Evolutionary conservation across 1,139 yeast species (phyloP).

Genomic region (Suhomyces taliae): DNA sequence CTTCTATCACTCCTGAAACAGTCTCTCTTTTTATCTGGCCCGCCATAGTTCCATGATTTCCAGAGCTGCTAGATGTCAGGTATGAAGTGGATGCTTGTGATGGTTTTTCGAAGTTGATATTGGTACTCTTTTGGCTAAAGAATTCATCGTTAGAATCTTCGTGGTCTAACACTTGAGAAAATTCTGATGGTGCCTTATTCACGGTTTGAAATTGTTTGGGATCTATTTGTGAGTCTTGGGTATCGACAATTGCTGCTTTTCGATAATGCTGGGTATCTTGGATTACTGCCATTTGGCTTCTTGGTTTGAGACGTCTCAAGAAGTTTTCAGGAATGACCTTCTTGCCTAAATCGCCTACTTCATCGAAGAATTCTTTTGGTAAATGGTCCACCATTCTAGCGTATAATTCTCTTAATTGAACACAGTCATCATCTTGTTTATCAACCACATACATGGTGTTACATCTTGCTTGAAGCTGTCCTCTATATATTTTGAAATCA

Average conservation of each 20-base stretch:
- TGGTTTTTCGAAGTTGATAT: not conserved
- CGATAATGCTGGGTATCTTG: slow-evolving; percentile 7
- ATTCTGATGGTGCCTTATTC: not conserved
- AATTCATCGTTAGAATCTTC: not conserved
- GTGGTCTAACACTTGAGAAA: not conserved
- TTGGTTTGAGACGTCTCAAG: not conserved
- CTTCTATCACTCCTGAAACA: slow-evolving; percentile 1
- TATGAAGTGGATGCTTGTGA: slow-evolving; percentile 3
- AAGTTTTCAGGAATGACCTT: slow-evolving; percentile 5
- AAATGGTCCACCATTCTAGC: slow-evolving; percentile 3
- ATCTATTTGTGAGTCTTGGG: slow-evolving; percentile 1
- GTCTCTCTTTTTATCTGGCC: slow-evolving; percentile 3
- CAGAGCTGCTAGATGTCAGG: not conserved
- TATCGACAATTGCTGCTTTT: slow-evolving; percentile 2
- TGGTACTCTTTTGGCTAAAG: not conserved
- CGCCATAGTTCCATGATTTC: not conserved
- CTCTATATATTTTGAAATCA: slow-evolving; percentile 6
- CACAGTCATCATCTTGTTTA: not conserved
- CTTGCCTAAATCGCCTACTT: slow-evolving; percentile 1
- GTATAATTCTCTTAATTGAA: slow-evolving; percentile 2
- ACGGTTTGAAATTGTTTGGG: not conserved
- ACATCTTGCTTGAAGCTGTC: slow-evolving; percentile 8
- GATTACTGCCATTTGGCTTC: slow-evolving; percentile 1
- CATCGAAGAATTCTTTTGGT: slow-evolving; percentile 8
- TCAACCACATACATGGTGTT: not conserved